Evolutionary conservation across 148 eudicot species (phyloP).

Genomic region (Cornus suecica): DNA sequence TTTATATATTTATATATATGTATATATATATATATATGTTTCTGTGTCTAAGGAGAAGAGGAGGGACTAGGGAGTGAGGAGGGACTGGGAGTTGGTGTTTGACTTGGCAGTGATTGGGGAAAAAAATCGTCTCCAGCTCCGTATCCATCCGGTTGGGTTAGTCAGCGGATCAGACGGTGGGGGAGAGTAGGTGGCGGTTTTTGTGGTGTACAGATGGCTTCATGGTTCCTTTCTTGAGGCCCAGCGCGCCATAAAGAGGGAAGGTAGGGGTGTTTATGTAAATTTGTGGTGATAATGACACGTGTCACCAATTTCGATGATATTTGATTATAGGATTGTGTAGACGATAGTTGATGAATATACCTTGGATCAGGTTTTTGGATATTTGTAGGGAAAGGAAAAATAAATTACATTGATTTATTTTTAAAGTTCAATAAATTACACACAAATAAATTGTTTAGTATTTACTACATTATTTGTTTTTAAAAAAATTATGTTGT

Average conservation of each 20-base stretch:
- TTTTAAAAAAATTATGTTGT: too few relatives aligned
- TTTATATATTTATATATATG: constrained; percentile 8
- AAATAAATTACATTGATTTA: too few relatives aligned
- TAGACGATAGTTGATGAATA: too few relatives aligned
- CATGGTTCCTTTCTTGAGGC: not conserved
- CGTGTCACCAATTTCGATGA: too few relatives aligned
- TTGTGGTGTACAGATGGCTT: not conserved
- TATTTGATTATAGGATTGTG: too few relatives aligned
- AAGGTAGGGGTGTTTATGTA: not conserved
- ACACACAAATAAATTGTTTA: too few relatives aligned
- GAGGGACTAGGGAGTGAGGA: not conserved
- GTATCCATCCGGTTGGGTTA: too few relatives aligned
- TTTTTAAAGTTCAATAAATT: too few relatives aligned
- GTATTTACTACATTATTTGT: too few relatives aligned
- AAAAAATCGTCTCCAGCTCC: too few relatives aligned
- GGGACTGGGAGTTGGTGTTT: not conserved
- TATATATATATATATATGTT: not conserved
- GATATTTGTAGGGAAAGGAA: too few relatives aligned
- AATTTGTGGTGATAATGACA: not conserved
- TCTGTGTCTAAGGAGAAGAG: constrained; percentile 12
- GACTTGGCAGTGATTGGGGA: constrained; percentile 10
- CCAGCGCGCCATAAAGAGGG: not conserved
- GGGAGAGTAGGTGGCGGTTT: not conserved
- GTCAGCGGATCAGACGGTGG: not conserved
- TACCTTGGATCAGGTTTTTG: too few relatives aligned